Evolutionary conservation across 345 rosid genomes (phyloP), one percentile per base, ranked within the genome.

Genomic region (Acer saccharum): DNA sequence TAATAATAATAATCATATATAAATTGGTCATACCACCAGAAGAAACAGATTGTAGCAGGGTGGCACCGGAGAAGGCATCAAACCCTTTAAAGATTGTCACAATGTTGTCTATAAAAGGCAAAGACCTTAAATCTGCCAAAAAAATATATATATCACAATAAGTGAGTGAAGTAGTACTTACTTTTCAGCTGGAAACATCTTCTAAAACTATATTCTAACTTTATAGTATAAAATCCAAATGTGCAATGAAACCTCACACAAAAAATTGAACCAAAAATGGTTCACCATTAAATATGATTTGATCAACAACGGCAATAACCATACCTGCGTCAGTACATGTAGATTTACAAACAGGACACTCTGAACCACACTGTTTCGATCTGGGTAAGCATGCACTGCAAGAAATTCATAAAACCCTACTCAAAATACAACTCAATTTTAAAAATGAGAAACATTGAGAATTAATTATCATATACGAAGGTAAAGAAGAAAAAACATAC

Each of bases 11-110:
- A n/a, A n/a, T n/a, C 67, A 54, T 17, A 48, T 16, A 39, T 1
- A 57, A 68, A 75, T 27, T 41, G 10, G 27, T 21, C 21, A 35
- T 78, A 87, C 90, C 88, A 83, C 86, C 88, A 71, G 82, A 69
- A 52, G 79, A 68, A 68, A 20, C 52, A 54, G 81, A 57, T 52
- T 72, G 87, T 21, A 78, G 76, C 55, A 84, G 66, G 68, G 81
- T 88, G 50, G 84, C 82, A 74, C 67, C 76, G 43, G 90, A 88
- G 71, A 86, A 84, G 43, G 86, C 78, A 84, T 87, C 87, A 78
- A 93, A 79, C 79, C 90, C 89, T 86, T 81, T 88, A 78, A 88
- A 94, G 52, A 94, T 91, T 71, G 79, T 68, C 44, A 93, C 86
- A 64, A 93, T 71, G 84, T 79, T 91, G 55, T 89, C 94, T 78